Base-by-base conservation (phyloP, 495 filamentous ascomycete genomes). In the Xylaria flabelliformis region DNA sequence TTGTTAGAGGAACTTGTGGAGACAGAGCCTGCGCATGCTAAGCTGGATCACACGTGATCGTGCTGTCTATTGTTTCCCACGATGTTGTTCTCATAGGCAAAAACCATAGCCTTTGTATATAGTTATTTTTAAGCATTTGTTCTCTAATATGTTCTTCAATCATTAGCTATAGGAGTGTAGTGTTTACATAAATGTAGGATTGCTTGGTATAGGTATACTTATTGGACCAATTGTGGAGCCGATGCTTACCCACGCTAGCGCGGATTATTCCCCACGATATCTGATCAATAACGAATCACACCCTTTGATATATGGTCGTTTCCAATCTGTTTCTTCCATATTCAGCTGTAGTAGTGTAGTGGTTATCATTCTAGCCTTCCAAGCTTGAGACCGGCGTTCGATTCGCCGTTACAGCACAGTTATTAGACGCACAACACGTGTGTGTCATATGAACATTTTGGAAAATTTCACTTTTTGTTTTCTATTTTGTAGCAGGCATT, bases 331-430 rank as follows among this genome's bases (percentile, higher is more conserved):
- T n/a, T n/a, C 7, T 21, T 5, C 5, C n/a, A 50, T 50, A 0
- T 8, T 5, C 39, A 42, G 69, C 69, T 71, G 69, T 71, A 65
- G 44, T 71, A 71, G 69, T 71, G 69, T 71, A 71, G 69, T 63
- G 67, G 67, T 71, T 71, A 71, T 71, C 46, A 64, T 71, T 64
- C 59, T 63, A 64, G 46, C 56, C 59, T 66, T 71, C 50, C 50
- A 64, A 58, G 61, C 50, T 64, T 71, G 61, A 71, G 59, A 58
- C 48, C 61, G 69, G 69, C 69, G 61, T 71, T 71, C 69, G 69
- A 71, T 65, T 71, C 61, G 69, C 69, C 69, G 69, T 58, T 58
- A 71, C 69, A 71, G 69, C 69, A 71, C 1, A 29, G 26, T 9
- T 10, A 17, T n/a, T 7, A 58, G 12, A 12, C 39, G 10, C 42